Evolutionary conservation across 306 rosid genomes (phyloP), one percentile per base, ranked within the genome.

Genomic region (Prunus mume): DNA sequence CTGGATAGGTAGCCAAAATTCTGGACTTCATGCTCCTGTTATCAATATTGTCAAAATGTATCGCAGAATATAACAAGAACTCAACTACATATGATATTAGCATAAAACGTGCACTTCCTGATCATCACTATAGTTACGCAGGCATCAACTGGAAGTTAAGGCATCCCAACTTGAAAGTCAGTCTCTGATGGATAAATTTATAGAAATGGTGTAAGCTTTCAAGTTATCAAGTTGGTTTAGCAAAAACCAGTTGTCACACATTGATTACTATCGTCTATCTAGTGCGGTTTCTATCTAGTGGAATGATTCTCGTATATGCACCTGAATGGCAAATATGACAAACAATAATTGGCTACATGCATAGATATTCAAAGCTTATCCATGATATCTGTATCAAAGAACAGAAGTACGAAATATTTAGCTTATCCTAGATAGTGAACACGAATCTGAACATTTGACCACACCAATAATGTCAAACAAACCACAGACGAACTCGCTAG

Each of bases 1-100:
- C 97, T 2, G 97, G 99, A 79, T 90, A 92, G 24, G 89, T 84
- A 14, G 91, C 85, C 75, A 83, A 78, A 76, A 95, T 79, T 85
- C 86, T 92, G 5, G 92, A 90, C 85, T 90, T 92, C 92, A 92
- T 92, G 87, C 81, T 88, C 85, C 98, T 95, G 87, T 79, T 6
- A 55, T 68, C 24, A 75, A 38, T 12, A 76, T 56, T 2, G 71
- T 76, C 68, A 24, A 45, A 45, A 19, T 45, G 25, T 10, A 19
- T 18, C 12, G 61, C 65, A 15, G 3, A 56, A 56, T 45, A 43
- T 7, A 22, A 34, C 65, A 56, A 14, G 50, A 13, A 38, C 9
- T 34, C 10, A 11, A 57, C 67, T 15, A 41, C 22, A 1, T 9
- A 13, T 6, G 55, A 57, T 9, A 38, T 14, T 57, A 15, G 7